Percentiles rank a stretch among this genome's conserved stretches.
phyloP scores from a whole-genome alignment of 2,329 filamentous ascomycete species.

The Fusarium citri region DNA sequence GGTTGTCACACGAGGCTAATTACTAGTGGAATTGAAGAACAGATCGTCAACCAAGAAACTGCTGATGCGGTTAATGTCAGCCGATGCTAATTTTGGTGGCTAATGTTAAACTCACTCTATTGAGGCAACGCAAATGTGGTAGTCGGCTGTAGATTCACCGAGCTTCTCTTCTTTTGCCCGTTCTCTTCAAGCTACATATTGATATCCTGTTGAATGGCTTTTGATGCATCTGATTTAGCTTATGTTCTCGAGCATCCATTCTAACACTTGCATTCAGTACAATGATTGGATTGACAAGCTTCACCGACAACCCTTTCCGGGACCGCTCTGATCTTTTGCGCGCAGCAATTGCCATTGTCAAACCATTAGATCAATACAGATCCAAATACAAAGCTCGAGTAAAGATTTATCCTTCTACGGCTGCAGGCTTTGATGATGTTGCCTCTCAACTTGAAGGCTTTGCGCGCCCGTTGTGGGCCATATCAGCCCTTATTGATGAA shows the following conservation, averaged over 20 bases:
- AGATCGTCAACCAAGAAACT: too few relatives aligned
- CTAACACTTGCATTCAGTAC: neutral
- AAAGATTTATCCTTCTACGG: slow-evolving; percentile 52
- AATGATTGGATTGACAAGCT: slow-evolving; percentile 54
- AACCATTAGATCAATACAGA: slow-evolving; percentile 49
- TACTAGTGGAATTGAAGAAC: too few relatives aligned
- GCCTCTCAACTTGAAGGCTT: slow-evolving; percentile 60
- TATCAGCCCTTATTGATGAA: slow-evolving; percentile 55
- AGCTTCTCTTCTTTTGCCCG: too few relatives aligned
- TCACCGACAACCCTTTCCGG: slow-evolving; percentile 55
- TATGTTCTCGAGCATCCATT: too few relatives aligned
- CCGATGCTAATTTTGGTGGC: too few relatives aligned
- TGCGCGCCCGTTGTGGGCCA: slow-evolving; percentile 53
- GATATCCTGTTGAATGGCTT: too few relatives aligned
- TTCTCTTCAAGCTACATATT: too few relatives aligned
- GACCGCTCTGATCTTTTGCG: slow-evolving; percentile 51
- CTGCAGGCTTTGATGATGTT: slow-evolving; percentile 56
- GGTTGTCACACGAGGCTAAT: neutral
- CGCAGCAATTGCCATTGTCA: slow-evolving; percentile 51
- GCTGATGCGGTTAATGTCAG: too few relatives aligned
- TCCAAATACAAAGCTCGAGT: slow-evolving; percentile 52
- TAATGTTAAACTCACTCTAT: too few relatives aligned
- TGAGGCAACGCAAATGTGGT: too few relatives aligned
- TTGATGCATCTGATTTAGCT: too few relatives aligned
- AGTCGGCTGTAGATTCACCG: too few relatives aligned